Base-by-base conservation (phyloP, 441 rosid species). In the Jatropha podagrica region DNA sequence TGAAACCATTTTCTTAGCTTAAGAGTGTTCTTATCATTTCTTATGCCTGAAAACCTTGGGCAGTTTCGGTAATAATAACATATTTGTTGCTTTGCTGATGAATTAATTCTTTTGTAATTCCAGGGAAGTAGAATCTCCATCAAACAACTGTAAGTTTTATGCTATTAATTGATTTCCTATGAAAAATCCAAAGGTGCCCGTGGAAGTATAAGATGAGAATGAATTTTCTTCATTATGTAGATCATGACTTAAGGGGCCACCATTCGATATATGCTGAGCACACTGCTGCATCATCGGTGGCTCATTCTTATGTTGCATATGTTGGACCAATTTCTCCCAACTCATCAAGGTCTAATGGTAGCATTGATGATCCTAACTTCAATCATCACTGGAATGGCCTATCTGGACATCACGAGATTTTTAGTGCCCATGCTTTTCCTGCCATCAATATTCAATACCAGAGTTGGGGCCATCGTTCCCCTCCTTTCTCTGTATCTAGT, bases 41-140 rank as follows among this genome's bases (percentile, higher is more conserved):
- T 23, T 49, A 14, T 32, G 18, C 7, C 13, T 14, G n/a, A 73
- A 48, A 65, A 41, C 32, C 11, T 54, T 65, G 26, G n/a, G 5
- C 51, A 74, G 68, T 65, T 65, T 41, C 51, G 12, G 5, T 58
- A 37, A 7, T 51, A 61, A 64, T 27, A 49, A 42, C 18, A 18
- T 46, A 10, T 15, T 60, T 38, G 20, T 69, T 51, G 23, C 38
- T 20, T 32, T 69, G 41, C 72, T 72, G 52, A 77, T 56, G 75
- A 64, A 20, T 61, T 68, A 51, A 40, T 62, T 58, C 78, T 69
- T 74, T 69, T 2, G 75, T 54, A 78, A 56, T 88, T 82, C 78
- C 86, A 92, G 94, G 89, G 97, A 88, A 85, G 74, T 83, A 69
- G 97, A 92, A 71, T 79, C 83, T 75, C 86, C 86, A 60, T 84